Evolutionary conservation across 1,284 basidiomycete genomes (phyloP).

Genomic region (Anthracocystis walkeri): DNA sequence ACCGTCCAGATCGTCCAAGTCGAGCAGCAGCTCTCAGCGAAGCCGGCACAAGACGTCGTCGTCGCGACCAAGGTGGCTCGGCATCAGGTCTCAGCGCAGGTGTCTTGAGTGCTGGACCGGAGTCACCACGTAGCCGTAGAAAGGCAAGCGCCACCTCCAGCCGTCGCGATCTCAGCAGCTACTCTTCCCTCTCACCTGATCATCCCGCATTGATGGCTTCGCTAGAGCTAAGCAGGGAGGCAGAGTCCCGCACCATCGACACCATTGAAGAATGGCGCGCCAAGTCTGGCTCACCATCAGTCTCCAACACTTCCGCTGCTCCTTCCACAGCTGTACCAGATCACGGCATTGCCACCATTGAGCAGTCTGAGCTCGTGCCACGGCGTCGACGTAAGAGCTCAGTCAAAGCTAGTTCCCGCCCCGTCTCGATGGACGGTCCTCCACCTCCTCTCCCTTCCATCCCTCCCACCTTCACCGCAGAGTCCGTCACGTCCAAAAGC

Average conservation of each 20-base stretch:
- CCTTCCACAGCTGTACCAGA: neutral
- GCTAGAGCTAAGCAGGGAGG: constrained; percentile 38
- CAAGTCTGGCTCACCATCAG: constrained; percentile 18
- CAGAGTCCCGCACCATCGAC: constrained; percentile 38
- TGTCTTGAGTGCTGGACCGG: constrained; percentile 46
- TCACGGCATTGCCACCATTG: neutral
- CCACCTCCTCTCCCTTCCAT: constrained; percentile 26
- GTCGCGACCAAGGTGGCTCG: constrained; percentile 25
- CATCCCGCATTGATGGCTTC: constrained; percentile 43
- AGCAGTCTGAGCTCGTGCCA: constrained; percentile 14
- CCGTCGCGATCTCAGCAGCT: constrained; percentile 23
- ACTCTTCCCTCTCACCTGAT: constrained; percentile 25
- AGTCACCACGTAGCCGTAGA: constrained; percentile 34
- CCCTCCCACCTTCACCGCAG: constrained; percentile 16
- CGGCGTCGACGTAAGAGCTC: constrained; percentile 38
- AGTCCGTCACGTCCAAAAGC: constrained; percentile 36
- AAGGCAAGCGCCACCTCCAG: constrained; percentile 28
- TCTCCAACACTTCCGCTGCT: neutral
- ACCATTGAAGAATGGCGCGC: constrained; percentile 52
- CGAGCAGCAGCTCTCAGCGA: constrained; percentile 44
- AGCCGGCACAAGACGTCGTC: constrained; percentile 33
- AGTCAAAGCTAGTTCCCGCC: constrained; percentile 22
- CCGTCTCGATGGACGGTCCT: constrained; percentile 32
- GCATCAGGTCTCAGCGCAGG: constrained; percentile 52
- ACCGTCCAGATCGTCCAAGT: constrained; percentile 11